Evolutionary conservation across 768 basidiomycete genomes (phyloP), one percentile per base, ranked within the genome.

Genomic region (Candolleomyces eurysporus): DNA sequence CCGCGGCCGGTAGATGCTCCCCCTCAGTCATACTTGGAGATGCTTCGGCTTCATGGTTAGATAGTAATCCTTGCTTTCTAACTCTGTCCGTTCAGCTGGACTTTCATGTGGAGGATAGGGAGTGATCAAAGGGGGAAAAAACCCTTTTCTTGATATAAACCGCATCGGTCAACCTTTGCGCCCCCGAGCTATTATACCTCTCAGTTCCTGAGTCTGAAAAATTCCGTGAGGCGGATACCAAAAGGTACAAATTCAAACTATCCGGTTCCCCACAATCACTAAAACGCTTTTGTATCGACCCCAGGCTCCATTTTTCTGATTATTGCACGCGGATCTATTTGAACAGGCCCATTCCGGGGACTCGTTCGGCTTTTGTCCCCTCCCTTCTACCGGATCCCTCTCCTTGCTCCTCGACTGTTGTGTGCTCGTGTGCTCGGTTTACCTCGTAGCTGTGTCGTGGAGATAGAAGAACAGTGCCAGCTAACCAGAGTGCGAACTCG

Each of bases 261-360:
- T 30, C 49, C 49, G 49, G 49, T 51, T 51, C 49, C 49, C 49
- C 49, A 51, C 36, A 36, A 36, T 36, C 8, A 36, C 36, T 36
- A 36, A 36, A 36, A 36, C 26, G 36, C 36, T 36, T 36, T 36
- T 36, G 36, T 36, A 36, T 36, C 36, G 36, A 36, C 36, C 36
- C 36, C 36, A 36, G 36, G 36, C 36, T 36, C 36, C 36, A 36
- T 36, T 36, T 26, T 36, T 36, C 36, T 36, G 36, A 36, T 36
- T 36, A 48, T n/a, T 16, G 32, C 52, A 54, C 39, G 32, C 52
- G 52, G 52, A 54, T 54, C 52, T 39, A 54, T 54, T 54, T 54
- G 26, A 31, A 22, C 32, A 32, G 26, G 52, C 32, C 32, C 49
- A 39, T 32, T 31, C 31, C 26, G 19, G 21, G 32, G 14, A 26